Evolutionary conservation across 148 eudicot species (phyloP), one percentile per base, ranked within the genome.

Genomic region (Cornus suecica): DNA sequence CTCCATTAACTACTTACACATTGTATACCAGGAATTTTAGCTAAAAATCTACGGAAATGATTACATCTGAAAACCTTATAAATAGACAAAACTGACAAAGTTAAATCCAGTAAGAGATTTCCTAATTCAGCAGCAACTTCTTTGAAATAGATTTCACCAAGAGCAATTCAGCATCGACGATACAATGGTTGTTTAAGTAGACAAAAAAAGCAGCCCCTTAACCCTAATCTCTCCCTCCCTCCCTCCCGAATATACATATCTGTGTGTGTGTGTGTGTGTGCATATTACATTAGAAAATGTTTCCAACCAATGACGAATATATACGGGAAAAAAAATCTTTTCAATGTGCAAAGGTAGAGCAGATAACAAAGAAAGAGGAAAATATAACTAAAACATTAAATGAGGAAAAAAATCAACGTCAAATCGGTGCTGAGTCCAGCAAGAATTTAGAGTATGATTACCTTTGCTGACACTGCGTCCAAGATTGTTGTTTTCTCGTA

Each of bases 381-480:
- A 25, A 30, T n/a, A 30, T 61, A 51, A 61, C 34, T 20, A 20
- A 70, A 2, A 65, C 62, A 23, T 71, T 71, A 41, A 6, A 8
- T 20, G 30, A 61, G 22, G n/a, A 0, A 7, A 2, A 26, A 11
- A 42, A 45, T 11, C 31, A 29, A 41, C 15, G 29, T 37, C 0
- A 37, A 31, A 66, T 45, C 7, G 69, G 34, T 60, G 14, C 11
- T 29, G 25, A 80, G 24, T 15, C 58, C 27, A 23, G 16, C 25
- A 26, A 26, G 48, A 48, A 26, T 20, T 27, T 63, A 45, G 68
- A 52, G 30, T 63, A 23, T 15, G 22, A 18, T 37, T 94, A 94
- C 98, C 98, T 94, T 87, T 89, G 86, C 91, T 88, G 73, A 94
- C 98, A 87, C 98, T 94, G 24, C 98, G 85, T 60, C 98, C 98